Conservation (phyloP, 2,329 filamentous ascomycete genomes). For the Claviceps monticola region DNA sequence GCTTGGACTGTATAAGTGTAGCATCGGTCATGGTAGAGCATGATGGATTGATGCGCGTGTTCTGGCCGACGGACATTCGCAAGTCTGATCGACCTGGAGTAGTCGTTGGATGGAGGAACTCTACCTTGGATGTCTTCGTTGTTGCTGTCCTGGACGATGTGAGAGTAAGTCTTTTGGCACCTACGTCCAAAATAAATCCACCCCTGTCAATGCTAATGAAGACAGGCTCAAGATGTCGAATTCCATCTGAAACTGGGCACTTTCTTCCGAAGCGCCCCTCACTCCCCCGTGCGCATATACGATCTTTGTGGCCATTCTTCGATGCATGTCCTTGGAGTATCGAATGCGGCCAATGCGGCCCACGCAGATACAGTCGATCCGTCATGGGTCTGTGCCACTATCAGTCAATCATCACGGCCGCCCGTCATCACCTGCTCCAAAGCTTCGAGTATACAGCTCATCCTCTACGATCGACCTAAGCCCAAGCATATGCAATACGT, state of each 20-base stretch:
- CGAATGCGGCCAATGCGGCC: conserved; percentile 47
- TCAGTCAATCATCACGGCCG: conserved; percentile 34
- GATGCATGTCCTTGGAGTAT: conserved; percentile 74
- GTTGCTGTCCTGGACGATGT: conserved; percentile 82
- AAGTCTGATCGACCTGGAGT: conserved; percentile 63
- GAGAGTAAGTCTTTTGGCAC: conserved; percentile 47
- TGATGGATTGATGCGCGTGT: conserved; percentile 93
- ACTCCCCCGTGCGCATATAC: conserved; percentile 68
- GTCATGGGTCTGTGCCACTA: conserved; percentile 53
- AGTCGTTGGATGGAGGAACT: conserved; percentile 92
- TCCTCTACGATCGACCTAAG: conserved; percentile 76
- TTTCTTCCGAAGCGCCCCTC: conserved; percentile 67
- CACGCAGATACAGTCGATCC: conserved; percentile 40
- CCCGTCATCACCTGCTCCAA: conserved; percentile 63
- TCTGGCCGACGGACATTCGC: conserved; percentile 85
- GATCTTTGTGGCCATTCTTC: conserved; percentile 69
- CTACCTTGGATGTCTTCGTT: conserved; percentile 77
- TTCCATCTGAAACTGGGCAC: conserved; percentile 73
- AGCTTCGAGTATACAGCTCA: conserved; percentile 66
- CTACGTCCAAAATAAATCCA: background rate
- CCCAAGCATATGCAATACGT: conserved; percentile 93
- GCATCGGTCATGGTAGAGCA: conserved; percentile 50
- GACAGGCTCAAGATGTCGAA: conserved; percentile 64
- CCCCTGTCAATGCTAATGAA: background rate
- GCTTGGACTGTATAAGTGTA: conserved; percentile 12